phyloP scores from a whole-genome alignment of 495 filamentous ascomycete species.

The Podospora fimiseda region DNA sequence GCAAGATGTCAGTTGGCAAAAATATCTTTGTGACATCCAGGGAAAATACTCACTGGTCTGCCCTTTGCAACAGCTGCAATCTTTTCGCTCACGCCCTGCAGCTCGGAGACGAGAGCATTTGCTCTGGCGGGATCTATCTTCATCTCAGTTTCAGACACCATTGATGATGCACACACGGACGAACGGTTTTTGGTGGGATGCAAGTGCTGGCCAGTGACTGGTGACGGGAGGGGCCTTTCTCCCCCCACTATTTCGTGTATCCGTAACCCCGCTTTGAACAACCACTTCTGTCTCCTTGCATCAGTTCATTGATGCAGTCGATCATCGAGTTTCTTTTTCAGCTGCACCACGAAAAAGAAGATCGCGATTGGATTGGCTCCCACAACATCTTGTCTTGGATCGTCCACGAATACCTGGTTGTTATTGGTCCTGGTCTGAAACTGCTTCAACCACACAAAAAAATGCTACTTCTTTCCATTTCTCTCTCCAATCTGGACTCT shows the following conservation, averaged over 20 bases:
- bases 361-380: no score
- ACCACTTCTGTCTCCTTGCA: no score
- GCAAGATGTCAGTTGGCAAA: not conserved
- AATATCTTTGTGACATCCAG: not conserved
- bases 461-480: not conserved
- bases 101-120: constrained; percentile 38
- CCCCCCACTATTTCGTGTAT: no score
- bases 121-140: constrained; percentile 48
- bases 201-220: no score
- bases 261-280: no score
- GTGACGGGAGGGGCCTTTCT: no score
- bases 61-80: constrained; percentile 41
- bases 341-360: no score
- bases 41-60: constrained; percentile 32
- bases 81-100: constrained; percentile 41
- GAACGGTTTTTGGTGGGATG: no score
- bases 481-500: not conserved
- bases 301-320: no score
- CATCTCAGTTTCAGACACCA: constrained; percentile 42
- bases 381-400: no score
- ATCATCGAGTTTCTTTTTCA: no score
- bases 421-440: not conserved
- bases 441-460: not conserved
- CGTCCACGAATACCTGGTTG: no score
- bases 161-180: not conserved